phyloP scores from a whole-genome alignment of 2,329 filamentous ascomycete genomes.

The Aspergillus ochraceus region DNA sequence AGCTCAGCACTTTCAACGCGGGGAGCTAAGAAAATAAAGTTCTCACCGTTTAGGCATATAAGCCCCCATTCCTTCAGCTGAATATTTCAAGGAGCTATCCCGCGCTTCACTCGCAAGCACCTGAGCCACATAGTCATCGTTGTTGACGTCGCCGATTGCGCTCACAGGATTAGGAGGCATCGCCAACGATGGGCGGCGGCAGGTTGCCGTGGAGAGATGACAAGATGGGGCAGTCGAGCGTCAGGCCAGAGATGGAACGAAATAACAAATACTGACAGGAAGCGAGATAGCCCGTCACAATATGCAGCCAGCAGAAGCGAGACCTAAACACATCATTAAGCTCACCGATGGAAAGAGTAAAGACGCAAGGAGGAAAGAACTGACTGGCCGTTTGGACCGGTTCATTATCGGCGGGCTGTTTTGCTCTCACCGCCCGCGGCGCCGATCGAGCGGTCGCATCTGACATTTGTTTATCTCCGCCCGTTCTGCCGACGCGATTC shows the following conservation, averaged over 20 bases:
- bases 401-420: background rate
- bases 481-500: slow-evolving; percentile 10
- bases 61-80: slow-evolving; percentile 70
- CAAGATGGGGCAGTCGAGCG: background rate
- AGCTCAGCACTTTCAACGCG: background rate
- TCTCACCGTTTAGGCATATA: slow-evolving; percentile 57
- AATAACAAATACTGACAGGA: background rate
- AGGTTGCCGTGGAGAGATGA: background rate
- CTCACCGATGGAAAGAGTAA: background rate
- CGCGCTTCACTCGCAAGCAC: slow-evolving; percentile 79
- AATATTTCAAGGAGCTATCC: slow-evolving; percentile 71
- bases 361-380: background rate
- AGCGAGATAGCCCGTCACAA: background rate
- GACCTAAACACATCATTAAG: background rate
- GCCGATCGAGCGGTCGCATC: slow-evolving; percentile 8
- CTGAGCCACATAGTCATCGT: slow-evolving; percentile 66
- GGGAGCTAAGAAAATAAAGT: slow-evolving; percentile 1
- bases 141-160: slow-evolving; percentile 48
- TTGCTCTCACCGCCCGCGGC: slow-evolving; percentile 14
- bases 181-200: slow-evolving; percentile 7
- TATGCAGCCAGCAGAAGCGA: background rate
- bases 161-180: slow-evolving; percentile 28
- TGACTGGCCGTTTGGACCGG: background rate
- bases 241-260: background rate
- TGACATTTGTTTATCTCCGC: slow-evolving; percentile 21